Percentiles rank a stretch among this genome's conserved stretches.
These are phyloP conservation scores for Fusarium neocosmosporiellum DNA, from an alignment of 2,329 filamentous ascomycete species.

Conservation along the genomic window DNA sequence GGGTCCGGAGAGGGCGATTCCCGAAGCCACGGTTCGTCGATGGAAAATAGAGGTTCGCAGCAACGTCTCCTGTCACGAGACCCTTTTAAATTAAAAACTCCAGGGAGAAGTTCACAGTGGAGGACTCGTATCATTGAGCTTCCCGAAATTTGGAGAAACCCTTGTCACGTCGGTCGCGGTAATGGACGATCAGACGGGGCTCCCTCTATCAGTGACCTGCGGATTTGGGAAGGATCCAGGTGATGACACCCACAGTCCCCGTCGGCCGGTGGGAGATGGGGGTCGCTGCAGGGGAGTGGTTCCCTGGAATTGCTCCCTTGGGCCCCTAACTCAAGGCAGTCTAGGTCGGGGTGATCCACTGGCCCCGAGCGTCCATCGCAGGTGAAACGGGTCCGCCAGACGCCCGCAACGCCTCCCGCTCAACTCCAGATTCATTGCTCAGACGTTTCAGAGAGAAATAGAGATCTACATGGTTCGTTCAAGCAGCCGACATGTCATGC, in stretches of 20 bases:
- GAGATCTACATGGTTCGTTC: slow-evolving; percentile 12
- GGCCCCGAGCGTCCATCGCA: slow-evolving; percentile 12
- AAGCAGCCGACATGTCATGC: not conserved
- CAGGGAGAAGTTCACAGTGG: not conserved
- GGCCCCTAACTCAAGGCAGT: slow-evolving; percentile 4
- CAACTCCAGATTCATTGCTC: not conserved
- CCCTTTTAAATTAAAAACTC: not conserved
- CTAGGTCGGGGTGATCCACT: not conserved
- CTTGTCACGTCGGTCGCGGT: slow-evolving; percentile 34
- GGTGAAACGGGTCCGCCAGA: slow-evolving; percentile 33
- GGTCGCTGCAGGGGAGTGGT: slow-evolving; percentile 22
- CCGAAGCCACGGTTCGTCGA: not conserved
- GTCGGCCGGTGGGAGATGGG: not conserved
- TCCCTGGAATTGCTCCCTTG: slow-evolving; percentile 17
- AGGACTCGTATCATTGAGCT: slow-evolving; percentile 5
- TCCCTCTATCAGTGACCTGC: slow-evolving; percentile 19
- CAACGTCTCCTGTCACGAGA: slow-evolving; percentile 19
- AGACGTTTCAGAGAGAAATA: slow-evolving; percentile 24
- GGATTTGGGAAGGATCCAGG: slow-evolving; percentile 21
- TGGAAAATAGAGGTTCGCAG: slow-evolving; percentile 1
- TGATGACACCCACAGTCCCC: slow-evolving; percentile 6
- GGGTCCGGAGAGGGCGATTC: not conserved
- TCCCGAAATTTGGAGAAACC: slow-evolving; percentile 35
- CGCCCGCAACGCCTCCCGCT: slow-evolving; percentile 22
- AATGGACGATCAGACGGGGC: slow-evolving; percentile 28